Evolutionary conservation across 2,329 filamentous ascomycete genomes (phyloP).

Genomic region (Neonectria neomacrospora): DNA sequence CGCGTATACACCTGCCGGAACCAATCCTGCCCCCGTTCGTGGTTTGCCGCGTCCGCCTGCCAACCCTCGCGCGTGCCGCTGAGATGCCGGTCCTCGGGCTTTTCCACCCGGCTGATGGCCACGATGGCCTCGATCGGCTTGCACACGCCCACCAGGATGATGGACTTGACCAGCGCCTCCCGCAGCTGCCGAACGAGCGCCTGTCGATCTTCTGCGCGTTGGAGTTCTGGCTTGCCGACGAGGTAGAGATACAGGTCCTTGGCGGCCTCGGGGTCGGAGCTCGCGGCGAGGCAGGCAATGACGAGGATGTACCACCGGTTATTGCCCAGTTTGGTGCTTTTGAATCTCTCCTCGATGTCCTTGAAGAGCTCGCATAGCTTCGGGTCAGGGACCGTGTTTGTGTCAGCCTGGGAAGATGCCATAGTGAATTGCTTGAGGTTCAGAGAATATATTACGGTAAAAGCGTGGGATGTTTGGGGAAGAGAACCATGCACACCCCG

Average conservation of each 20-base stretch:
- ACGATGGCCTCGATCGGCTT: slow-evolving; percentile 71
- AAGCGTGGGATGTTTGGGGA: not conserved
- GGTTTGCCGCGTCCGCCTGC: slow-evolving; percentile 67
- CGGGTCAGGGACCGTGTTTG: slow-evolving; percentile 15
- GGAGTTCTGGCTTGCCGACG: slow-evolving; percentile 54
- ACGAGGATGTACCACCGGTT: slow-evolving; percentile 36
- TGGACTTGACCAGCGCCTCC: slow-evolving; percentile 69
- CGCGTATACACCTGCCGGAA: slow-evolving; percentile 65
- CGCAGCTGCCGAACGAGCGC: slow-evolving; percentile 62
- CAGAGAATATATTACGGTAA: not conserved
- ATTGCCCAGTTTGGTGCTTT: slow-evolving; percentile 26
- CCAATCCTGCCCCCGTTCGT: slow-evolving; percentile 64
- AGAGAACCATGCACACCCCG: not conserved
- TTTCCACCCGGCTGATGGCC: slow-evolving; percentile 62
- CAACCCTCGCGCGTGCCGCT: slow-evolving; percentile 65
- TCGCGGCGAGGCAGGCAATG: slow-evolving; percentile 34
- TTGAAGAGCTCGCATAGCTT: slow-evolving; percentile 28
- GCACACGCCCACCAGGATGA: slow-evolving; percentile 68
- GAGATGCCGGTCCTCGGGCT: slow-evolving; percentile 66
- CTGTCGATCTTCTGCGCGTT: slow-evolving; percentile 56
- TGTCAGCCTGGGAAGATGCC: slow-evolving; percentile 8
- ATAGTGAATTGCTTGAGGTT: not conserved
- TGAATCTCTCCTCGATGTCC: slow-evolving; percentile 31
- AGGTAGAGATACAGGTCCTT: slow-evolving; percentile 36
- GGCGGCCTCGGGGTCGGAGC: slow-evolving; percentile 33